phyloP scores from a whole-genome alignment of 202 grass and related monocot genomes.

The Schoenoplectus triqueter region DNA sequence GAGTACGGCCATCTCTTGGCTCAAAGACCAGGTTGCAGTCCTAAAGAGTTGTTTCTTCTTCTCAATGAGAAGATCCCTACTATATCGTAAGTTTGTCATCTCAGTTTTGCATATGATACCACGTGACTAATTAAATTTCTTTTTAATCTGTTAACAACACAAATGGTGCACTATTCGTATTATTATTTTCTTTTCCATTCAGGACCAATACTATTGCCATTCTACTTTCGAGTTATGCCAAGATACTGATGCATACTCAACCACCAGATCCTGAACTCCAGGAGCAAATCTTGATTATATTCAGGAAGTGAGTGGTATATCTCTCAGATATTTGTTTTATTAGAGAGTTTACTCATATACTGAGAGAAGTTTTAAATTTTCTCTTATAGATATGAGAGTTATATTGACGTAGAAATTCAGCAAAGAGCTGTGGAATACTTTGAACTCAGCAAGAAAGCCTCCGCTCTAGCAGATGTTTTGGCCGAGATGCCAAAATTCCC shows the following conservation, averaged over 20 bases:
- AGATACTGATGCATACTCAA: constrained; percentile 96
- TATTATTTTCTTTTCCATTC: constrained; percentile 42
- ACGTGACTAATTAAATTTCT: neutral
- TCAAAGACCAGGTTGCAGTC: constrained; percentile 83
- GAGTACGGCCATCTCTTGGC: constrained; percentile 98
- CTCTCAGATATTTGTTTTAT: constrained; percentile 16
- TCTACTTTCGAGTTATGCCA: constrained; percentile 94
- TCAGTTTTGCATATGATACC: neutral
- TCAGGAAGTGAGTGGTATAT: constrained; percentile 68
- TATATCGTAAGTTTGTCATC: constrained; percentile 68
- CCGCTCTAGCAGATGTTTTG: constrained; percentile 84
- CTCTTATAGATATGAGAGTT: constrained; percentile 84
- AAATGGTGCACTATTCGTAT: constrained; percentile 25
- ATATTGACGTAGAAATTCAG: constrained; percentile 98
- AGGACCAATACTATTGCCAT: constrained; percentile 92
- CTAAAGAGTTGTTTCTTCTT: constrained; percentile 90
- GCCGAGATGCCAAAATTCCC: constrained; percentile 99
- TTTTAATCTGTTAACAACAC: constrained; percentile 24
- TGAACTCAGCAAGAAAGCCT: constrained; percentile 83
- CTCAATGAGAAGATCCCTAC: constrained; percentile 97
- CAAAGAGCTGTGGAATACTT: constrained; percentile 98
- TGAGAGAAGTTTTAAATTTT: constrained; percentile 31
- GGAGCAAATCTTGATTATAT: constrained; percentile 84
- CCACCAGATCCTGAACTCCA: constrained; percentile 86
- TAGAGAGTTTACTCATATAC: constrained; percentile 34